phyloP scores from a whole-genome alignment of 495 filamentous ascomycete species.

The Penicillium dipodomyicola region DNA sequence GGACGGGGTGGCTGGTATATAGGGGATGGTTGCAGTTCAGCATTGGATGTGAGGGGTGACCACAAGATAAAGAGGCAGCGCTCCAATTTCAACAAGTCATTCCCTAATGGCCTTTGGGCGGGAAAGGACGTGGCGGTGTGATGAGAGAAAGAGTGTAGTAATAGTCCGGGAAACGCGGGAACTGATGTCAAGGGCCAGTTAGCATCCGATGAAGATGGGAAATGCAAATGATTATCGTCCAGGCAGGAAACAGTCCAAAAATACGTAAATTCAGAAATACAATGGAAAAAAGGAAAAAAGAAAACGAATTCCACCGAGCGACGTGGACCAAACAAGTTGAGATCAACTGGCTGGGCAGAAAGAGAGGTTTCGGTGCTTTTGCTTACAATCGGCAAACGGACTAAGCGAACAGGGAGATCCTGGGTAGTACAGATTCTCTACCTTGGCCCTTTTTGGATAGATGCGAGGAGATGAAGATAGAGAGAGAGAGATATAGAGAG shows the following conservation, averaged over 20 bases:
- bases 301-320: constrained; percentile 9
- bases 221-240: constrained; percentile 1
- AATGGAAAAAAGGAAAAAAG: constrained; percentile 1
- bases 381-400: constrained; percentile 29
- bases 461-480: too few species aligned
- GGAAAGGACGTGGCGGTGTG: constrained; percentile 25
- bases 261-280: constrained; percentile 4
- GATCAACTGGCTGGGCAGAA: constrained; percentile 30
- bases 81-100: constrained; percentile 20
- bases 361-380: constrained; percentile 3
- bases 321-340: constrained; percentile 23
- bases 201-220: constrained; percentile 5
- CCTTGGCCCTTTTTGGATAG: too few species aligned
- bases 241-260: constrained; percentile 1
- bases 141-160: constrained; percentile 9
- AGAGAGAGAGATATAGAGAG: too few species aligned
- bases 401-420: constrained; percentile 24
- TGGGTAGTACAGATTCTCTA: constrained; percentile 3
- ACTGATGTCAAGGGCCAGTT: constrained; percentile 12
- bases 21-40: constrained; percentile 13
- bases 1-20: constrained; percentile 17
- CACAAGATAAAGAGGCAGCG: constrained; percentile 1
- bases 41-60: constrained; percentile 18
- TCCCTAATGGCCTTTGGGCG: constrained; percentile 10
- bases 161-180: constrained; percentile 12